A percentile compares a stretch with the other conserved stretches of the same genome.
Conservation (phyloP, 805 yeast species). For the Isabelozyma rhagii region DNA sequence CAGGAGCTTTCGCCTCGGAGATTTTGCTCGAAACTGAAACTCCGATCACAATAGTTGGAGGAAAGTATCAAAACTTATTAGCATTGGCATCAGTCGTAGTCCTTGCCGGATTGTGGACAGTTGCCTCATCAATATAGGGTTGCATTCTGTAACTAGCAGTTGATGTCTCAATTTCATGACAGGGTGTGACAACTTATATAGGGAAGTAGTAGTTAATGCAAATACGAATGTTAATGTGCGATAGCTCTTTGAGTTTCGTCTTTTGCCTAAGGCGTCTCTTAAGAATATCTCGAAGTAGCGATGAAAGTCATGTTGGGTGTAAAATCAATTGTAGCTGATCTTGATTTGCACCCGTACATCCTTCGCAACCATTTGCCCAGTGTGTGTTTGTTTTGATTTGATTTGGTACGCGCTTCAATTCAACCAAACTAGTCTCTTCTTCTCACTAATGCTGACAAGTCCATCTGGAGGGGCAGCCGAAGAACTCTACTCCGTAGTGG, state of each 20-base stretch:
- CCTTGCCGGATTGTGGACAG: not conserved
- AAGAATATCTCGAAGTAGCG: too few species aligned
- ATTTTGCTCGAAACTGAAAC: not conserved
- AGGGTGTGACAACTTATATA: too few species aligned
- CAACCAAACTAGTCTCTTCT: not conserved
- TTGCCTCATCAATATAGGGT: not conserved
- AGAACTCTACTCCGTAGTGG: constrained; percentile 15
- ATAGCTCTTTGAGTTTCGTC: too few species aligned
- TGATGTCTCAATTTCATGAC: too few species aligned
- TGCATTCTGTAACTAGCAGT: too few species aligned
- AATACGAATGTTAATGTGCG: too few species aligned
- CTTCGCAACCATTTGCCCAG: not conserved
- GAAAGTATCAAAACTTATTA: not conserved
- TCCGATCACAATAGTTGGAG: not conserved
- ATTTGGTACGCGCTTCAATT: not conserved
- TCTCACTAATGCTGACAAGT: constrained; percentile 3
- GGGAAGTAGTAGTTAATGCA: too few species aligned
- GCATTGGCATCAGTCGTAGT: not conserved
- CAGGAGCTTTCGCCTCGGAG: not conserved
- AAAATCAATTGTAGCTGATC: too few species aligned
- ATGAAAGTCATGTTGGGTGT: too few species aligned
- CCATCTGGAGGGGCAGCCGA: constrained; percentile 8
- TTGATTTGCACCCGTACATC: not conserved
- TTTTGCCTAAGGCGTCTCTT: too few species aligned
- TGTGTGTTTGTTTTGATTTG: not conserved